Evolutionary conservation across 2,329 filamentous ascomycete genomes (phyloP), one percentile per base, ranked within the genome.

Genomic region (Epichloe uncinata): DNA sequence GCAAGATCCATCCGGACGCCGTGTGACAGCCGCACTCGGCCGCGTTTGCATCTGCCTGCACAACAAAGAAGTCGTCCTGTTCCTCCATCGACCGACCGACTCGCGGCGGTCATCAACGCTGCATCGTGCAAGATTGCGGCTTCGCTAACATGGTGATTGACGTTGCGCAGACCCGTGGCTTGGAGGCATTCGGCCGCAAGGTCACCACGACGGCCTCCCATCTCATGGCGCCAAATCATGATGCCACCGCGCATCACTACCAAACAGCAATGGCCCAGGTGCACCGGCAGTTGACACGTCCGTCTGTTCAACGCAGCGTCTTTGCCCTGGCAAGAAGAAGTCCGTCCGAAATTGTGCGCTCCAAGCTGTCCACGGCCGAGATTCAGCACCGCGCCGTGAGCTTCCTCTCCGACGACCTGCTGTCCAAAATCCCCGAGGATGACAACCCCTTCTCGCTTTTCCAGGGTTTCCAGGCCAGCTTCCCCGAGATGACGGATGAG

Each of bases 161-260:
- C 53, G 42, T 36, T 51, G 54, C 45, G 47, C 60, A 95, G 89
- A 82, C 87, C 50, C 85, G 88, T 60, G 87, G 93, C 56, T 73
- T 97, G 59, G 90, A 96, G 70, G 86, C 87, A 50, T 96, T 98
- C 68, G 82, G 89, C 57, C 83, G 91, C 63, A 98, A 96, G 70
- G 89, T 97, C 55, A 93, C 90, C 33, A 88, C 88, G 30, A 97
- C 93, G 18, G 93, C 93, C 50, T 87, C 82, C 61, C 89, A 95
- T 66, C 75, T 98, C 57, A 95, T 97, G 61, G 84, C 78, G 42
- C 81, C 84, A 44, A 69, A 79, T 51, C 63, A 69, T 58, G 67
- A 69, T 60, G 66, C 74, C 64, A 58, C 73, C 61, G 60, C 75
- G 69, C 63, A 74, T 64, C 84, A 89, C 67, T 97, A 96, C 68